Base-by-base conservation (phyloP, 805 yeast genomes). In the Zygosaccharomyces bailii region DNA sequence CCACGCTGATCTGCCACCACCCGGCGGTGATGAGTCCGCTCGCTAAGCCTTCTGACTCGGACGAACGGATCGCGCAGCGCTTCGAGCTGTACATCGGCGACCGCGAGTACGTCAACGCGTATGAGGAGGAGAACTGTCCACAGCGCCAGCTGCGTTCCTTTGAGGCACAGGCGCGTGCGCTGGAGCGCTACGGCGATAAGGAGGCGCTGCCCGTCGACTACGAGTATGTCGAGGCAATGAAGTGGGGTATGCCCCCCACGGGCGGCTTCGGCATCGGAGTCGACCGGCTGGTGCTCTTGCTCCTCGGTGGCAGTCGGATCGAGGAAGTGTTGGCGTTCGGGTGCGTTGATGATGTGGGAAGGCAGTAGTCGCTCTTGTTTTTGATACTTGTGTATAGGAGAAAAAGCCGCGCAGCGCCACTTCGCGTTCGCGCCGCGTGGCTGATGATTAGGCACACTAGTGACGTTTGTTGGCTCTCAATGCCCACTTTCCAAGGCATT, bases 251-350 rank as follows among this genome's bases (percentile, higher is more conserved):
- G 68, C 97, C 98, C 2, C 99, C 99, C 1, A 91, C 97, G 2
- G 98, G 96, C 2, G 99, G 99, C 0, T 86, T 96, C 86, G 99
- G 99, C 0, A 69, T 95, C 48, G 99, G 99, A 0, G 74, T 93
- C 16, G 99, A 93, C 59, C 66, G 99, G 43, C 64, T 93, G 29
- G 80, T 82, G 42, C 88, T 91, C 97, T 63, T 87, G 14, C 67
- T 91, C 24, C 74, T 84, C 3, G 82, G 78, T 0, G 66, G 75
- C 32, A 68, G 68, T 16, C 70, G 96, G 21, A 89, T 93, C 13
- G 91, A 84, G 42, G 77, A 78, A 9, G 95, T 88, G 1, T 63
- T 88, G 25, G 69, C 84, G 0, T 88, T 88, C 65, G 96, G 96
- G 0, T 77, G 76, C 38, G 56, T 88, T 4, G 76, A 78, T 27